Percentiles rank a stretch among this genome's conserved stretches.
These are phyloP conservation scores for Capsicum rhomboideum DNA, from an alignment of 257 asterid species.

Conservation along the genomic window DNA sequence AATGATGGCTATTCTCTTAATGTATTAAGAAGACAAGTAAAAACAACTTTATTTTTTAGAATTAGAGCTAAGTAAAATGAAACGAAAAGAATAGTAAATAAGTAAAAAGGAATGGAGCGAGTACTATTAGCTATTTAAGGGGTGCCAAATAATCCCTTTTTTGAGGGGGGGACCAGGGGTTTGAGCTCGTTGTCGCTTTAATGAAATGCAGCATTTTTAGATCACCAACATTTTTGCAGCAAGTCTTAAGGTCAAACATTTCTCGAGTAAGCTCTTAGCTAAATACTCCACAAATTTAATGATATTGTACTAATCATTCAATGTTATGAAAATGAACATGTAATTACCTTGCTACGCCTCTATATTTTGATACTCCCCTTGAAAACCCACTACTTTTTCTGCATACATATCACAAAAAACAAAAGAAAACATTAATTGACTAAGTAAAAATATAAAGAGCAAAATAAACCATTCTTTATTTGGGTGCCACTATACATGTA, in stretches of 20 bases:
- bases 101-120: not conserved
- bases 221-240: not conserved
- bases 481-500: not conserved
- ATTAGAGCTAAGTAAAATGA: no score
- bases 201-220: not conserved
- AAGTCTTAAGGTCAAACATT: not conserved
- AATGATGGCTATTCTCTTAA: no score
- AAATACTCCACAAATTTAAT: not conserved
- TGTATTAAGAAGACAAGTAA: no score
- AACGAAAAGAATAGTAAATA: no score
- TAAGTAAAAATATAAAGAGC: not conserved
- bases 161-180: no score
- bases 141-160: not conserved
- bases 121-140: not conserved
- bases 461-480: not conserved
- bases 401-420: not conserved
- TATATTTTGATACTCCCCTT: constrained; percentile 89
- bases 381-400: constrained; percentile 98
- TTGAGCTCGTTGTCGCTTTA: not conserved
- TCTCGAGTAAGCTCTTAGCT: not conserved
- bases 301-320: not conserved
- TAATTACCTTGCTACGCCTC: constrained; percentile 92
- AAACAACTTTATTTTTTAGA: no score
- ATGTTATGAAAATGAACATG: not conserved
- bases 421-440: not conserved